These are phyloP conservation scores for Xylaria sp. DNA, from an alignment of 2,329 filamentous ascomycete species.

Conservation along the genomic window DNA sequence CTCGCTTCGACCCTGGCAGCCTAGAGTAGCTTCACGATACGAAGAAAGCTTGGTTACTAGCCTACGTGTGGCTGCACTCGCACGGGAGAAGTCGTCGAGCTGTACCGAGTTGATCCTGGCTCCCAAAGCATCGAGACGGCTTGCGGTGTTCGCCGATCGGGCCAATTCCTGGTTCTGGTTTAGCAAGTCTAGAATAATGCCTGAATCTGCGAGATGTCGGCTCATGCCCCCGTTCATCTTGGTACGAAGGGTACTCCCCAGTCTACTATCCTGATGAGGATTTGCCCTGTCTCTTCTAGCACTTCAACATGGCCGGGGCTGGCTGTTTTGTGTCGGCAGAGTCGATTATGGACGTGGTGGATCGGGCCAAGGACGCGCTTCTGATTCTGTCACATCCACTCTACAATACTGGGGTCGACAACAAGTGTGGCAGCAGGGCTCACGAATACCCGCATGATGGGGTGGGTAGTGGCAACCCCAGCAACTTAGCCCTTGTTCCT, in stretches of 20 bases:
- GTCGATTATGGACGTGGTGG: conserved; percentile 39
- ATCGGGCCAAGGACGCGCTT: conserved; percentile 45
- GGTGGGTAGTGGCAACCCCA: conserved; percentile 41
- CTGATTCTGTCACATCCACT: conserved; percentile 44
- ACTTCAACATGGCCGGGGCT: conserved; percentile 28
- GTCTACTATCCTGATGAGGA: conserved; percentile 1
- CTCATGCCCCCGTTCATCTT: conserved; percentile 24
- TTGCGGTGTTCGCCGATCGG: neutral
- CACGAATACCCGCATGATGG: conserved; percentile 40
- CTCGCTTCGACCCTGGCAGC: conserved; percentile 4
- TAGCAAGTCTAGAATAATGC: conserved; percentile 6
- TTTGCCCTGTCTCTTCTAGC: conserved; percentile 22
- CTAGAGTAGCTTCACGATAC: conserved; percentile 5
- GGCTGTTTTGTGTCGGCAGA: conserved; percentile 38
- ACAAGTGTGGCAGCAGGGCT: conserved; percentile 49
- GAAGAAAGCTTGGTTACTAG: neutral
- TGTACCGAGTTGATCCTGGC: neutral
- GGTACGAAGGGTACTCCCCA: conserved; percentile 11
- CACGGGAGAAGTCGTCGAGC: neutral
- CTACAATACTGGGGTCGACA: conserved; percentile 40
- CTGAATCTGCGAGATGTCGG: conserved; percentile 14
- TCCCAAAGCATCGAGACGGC: neutral
- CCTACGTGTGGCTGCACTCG: neutral
- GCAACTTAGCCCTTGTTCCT: conserved; percentile 43
- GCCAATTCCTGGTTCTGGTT: neutral